Evolutionary conservation across 768 basidiomycete species (phyloP), one percentile per base, ranked within the genome.

Genomic region (Stropharia rugosoannulata): DNA sequence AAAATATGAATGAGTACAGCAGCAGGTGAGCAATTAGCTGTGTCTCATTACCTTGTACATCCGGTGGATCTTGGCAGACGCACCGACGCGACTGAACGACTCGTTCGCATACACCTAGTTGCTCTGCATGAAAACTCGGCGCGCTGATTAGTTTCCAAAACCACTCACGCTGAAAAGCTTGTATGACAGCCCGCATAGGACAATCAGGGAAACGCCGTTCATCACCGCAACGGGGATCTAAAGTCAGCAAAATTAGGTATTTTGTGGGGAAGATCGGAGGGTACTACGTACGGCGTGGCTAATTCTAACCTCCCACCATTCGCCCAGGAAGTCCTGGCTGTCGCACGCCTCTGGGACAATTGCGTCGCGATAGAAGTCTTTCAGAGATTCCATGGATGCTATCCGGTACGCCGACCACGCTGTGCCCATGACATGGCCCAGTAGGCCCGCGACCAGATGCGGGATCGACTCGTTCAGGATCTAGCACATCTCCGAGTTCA

Each of bases 401-500:
- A 84, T 60, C 13, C 79, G 71, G 56, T 72, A 82, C 11, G 68
- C 70, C 4, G 79, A 69, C 82, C 82, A 84, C 6, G 59, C 74
- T 4, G 78, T 76, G 5, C 73, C 75, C 9, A 84, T 64, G 16
- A 74, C 60, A 56, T 82, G 81, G 4, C 77, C 80, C 18, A 69
- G 70, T 9, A 84, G 56, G 2, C 75, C 73, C 29, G 80, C 78
- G 2, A 72, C 75, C 40, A 83, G 68, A 59, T 82, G 80, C 5
- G 82, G 82, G 37, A 80, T 71, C 0, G 80, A 81, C 61, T 83
- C 80, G 51, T 73, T 75, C 46, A 81, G 54, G 41, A 84, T 69
- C 82, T 83, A 22, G 22, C 22, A 1, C 22, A 51, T 29, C 19
- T 29, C 53, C 12, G 27, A 7, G 41, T 47, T 12, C 27, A 50